phyloP scores from a whole-genome alignment of 129 eudicot genomes.

The Centrapalus pauciflorus region DNA sequence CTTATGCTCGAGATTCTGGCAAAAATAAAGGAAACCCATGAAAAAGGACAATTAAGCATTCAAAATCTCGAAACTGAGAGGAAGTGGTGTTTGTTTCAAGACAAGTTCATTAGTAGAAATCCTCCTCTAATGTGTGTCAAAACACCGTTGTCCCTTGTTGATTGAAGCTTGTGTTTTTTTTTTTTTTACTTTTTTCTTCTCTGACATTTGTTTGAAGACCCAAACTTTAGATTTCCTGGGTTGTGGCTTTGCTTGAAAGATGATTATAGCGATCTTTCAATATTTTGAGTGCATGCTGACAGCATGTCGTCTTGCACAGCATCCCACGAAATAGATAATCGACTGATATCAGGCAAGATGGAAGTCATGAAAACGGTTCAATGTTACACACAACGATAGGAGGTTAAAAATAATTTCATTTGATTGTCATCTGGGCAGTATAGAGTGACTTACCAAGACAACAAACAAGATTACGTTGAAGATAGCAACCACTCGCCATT shows the following conservation, averaged over 20 bases:
- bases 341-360: constrained; percentile 37
- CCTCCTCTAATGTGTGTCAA: constrained; percentile 1
- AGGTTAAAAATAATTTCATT: neutral
- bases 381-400: neutral
- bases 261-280: constrained; percentile 27
- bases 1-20: neutral
- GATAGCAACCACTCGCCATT: constrained; percentile 92
- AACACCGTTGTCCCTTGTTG: neutral
- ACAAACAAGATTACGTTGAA: constrained; percentile 69
- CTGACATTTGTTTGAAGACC: neutral
- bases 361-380: constrained; percentile 13
- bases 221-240: neutral
- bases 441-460: constrained; percentile 58
- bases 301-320: constrained; percentile 88
- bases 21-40: neutral
- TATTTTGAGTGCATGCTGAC: constrained; percentile 50
- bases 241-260: constrained; percentile 3
- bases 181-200: too few relatives aligned
- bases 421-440: neutral
- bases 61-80: neutral
- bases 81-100: neutral
- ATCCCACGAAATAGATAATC: constrained; percentile 78
- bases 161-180: neutral
- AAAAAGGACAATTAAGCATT: neutral
- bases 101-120: neutral